Base-by-base conservation (phyloP, 225 moss, liverwort and hornwort genomes). In the Ulota crispa region DNA sequence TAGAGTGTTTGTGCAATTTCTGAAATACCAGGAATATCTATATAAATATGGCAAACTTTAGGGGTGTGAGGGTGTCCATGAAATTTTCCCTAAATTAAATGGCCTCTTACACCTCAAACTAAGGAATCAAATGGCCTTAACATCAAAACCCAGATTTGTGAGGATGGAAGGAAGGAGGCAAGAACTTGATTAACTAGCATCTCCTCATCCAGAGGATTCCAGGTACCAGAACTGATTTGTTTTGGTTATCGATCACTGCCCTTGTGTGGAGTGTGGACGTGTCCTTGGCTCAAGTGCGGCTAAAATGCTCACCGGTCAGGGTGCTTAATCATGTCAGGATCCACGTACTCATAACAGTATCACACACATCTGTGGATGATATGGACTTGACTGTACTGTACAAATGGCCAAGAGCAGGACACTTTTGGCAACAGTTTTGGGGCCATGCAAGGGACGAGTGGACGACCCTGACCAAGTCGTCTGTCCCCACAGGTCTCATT, bases 331-430 rank as follows among this genome's bases (percentile, higher is more conserved):
- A 47, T 55, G 68, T 85, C 82, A 55, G 62, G n/a, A 76, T 80
- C 79, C 72, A 72, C 66, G 77, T 85, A 88, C 88, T 82, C 66
- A 63, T 30, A 67, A 77, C 82, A 79, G 85, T 82, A 88, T 88
- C 76, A 62, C 82, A 66, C 85, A 76, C 88, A 73, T 80, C 76
- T 77, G 82, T 42, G 55, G 80, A 76, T 86, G 89, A 82, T 80
- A 67, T 84, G 78, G 86, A 70, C 75, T 65, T 80, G 61, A 12
- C 6, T 76, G 85, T 87, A 45, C 41, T n/a, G 10, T 9, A 71
- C 85, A 66, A 71, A 34, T 75, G 82, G 74, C 23, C 27, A 3
- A 27, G 30, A 71, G n/a, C 41, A 72, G 80, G 82, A 80, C 82
- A n/a, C 57, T 55, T 57, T 85, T 67, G 82, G 82, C 85, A 85